Base-by-base conservation (phyloP, 352 stramenopile species). In the Globisporangium lucens region DNA sequence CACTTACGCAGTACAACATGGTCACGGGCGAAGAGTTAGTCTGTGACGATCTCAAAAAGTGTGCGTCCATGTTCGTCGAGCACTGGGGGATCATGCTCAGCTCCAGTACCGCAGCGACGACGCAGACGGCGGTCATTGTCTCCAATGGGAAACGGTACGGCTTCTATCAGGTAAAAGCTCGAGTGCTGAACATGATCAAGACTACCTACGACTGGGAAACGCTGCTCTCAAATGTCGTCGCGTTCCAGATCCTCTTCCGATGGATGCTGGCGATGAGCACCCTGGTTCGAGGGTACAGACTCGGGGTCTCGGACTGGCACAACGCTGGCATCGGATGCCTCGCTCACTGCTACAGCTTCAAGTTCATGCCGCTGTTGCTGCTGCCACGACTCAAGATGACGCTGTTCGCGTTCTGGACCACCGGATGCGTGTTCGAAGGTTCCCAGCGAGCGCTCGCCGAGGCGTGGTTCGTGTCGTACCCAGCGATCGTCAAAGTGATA, bases 381-480 rank as follows among this genome's bases (percentile, higher is more conserved):
- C 35, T 79, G 3, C 66, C 67, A 10, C 63, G 65, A 0, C 58
- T 79, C 7, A 70, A 69, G 35, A 61, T 57, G 4, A 68, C 59
- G 9, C 51, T 82, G 13, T 67, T 65, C 4, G 68, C 71, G 17
- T 79, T 82, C 56, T 80, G 65, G 49, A 66, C 73, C 1, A 24
- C 70, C 4, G 73, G 67, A 0, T 70, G 65, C 38, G 20, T 53
- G 6, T 74, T 78, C 47, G 73, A 79, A 59, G 75, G 71, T 20
- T 10, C 59, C 0, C 73, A 79, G 46, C 33, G 43, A 13, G 65
- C 58, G 5, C 52, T 79, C 1, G 27, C 24, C 3, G 55, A 75
- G 12, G 61, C 73, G 15, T 79, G 75, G 75, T 78, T 76, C 55
- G 59, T 70, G n/a, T 71, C 77, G 30, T 82, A 82, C 38, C 72